phyloP scores from a whole-genome alignment of 352 stramenopile genomes.

The Phytophthora capsici region DNA sequence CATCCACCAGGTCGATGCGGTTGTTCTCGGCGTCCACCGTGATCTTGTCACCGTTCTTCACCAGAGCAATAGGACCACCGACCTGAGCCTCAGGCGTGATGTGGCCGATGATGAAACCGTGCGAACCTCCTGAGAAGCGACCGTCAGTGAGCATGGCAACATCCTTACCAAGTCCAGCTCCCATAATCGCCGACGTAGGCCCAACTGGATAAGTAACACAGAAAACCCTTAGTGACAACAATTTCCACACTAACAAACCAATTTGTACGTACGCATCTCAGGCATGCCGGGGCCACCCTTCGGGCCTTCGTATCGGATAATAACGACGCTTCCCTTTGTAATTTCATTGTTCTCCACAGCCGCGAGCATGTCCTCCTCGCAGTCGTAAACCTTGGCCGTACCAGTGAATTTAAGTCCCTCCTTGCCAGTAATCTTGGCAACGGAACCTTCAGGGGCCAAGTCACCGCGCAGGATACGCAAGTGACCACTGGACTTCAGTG shows the following conservation, averaged over 20 bases:
- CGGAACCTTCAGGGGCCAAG: conserved; percentile 95
- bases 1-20: conserved; percentile 93
- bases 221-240: neutral
- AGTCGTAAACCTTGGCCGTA: conserved; percentile 94
- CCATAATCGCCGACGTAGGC: conserved; percentile 94
- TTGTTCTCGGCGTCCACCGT: conserved; percentile 95
- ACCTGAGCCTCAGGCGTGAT: conserved; percentile 99
- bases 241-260: too few species aligned
- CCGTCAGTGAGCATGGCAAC: conserved; percentile 98
- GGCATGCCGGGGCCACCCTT: conserved; percentile 98
- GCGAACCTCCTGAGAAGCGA: conserved; percentile 97
- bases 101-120: conserved; percentile 99
- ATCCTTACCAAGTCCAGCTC: conserved; percentile 95
- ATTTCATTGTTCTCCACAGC: conserved; percentile 92
- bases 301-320: conserved; percentile 98
- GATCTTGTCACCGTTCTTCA: conserved; percentile 97
- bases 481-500: conserved; percentile 94
- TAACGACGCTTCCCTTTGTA: conserved; percentile 96
- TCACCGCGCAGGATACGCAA: conserved; percentile 98
- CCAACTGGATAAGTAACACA: conserved; percentile 16
- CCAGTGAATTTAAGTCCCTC: conserved; percentile 87
- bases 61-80: conserved; percentile 96
- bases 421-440: conserved; percentile 96
- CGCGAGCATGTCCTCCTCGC: conserved; percentile 96
- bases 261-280: conserved; percentile 90